These are phyloP conservation scores for Thyridium curvatum DNA, from an alignment of 2,329 filamentous ascomycete genomes.

Conservation along the genomic window DNA sequence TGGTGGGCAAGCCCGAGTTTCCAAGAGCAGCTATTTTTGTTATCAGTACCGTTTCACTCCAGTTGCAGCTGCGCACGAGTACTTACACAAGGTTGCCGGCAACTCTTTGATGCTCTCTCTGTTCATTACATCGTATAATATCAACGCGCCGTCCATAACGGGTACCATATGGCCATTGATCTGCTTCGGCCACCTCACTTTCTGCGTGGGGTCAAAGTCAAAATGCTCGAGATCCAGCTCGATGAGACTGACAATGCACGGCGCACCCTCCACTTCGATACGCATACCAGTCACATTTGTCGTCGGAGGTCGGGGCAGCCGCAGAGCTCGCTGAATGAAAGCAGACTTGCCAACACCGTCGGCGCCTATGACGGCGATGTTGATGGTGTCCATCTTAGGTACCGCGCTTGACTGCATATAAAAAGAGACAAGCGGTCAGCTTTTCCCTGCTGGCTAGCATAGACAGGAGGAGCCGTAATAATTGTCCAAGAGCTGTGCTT, in stretches of 20 bases:
- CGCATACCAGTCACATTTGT: constrained; percentile 50
- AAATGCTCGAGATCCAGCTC: constrained; percentile 62
- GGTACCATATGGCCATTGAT: constrained; percentile 67
- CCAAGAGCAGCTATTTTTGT: constrained; percentile 59
- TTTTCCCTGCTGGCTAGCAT: constrained; percentile 4
- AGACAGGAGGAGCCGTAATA: not conserved
- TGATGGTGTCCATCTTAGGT: constrained; percentile 50
- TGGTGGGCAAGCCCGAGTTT: constrained; percentile 66
- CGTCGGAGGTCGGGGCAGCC: constrained; percentile 45
- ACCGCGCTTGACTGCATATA: not conserved
- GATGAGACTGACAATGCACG: constrained; percentile 54
- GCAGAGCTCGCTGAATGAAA: constrained; percentile 58
- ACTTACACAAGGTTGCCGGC: constrained; percentile 73
- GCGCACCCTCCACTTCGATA: constrained; percentile 49
- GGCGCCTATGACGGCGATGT: constrained; percentile 61
- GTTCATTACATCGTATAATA: constrained; percentile 83
- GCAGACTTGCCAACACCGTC: constrained; percentile 62
- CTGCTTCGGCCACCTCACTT: constrained; percentile 61
- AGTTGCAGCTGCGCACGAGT: constrained; percentile 3
- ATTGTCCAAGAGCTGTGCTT: constrained; percentile 3
- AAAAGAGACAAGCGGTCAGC: not conserved
- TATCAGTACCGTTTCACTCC: constrained; percentile 6
- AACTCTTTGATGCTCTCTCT: constrained; percentile 68
- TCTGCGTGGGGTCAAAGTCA: constrained; percentile 50
- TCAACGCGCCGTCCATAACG: constrained; percentile 73